A percentile compares a stretch with the other conserved stretches of the same genome.
These are phyloP conservation scores for Xylariales sp. DNA, from an alignment of 2,329 filamentous ascomycete species.

Conservation along the genomic window DNA sequence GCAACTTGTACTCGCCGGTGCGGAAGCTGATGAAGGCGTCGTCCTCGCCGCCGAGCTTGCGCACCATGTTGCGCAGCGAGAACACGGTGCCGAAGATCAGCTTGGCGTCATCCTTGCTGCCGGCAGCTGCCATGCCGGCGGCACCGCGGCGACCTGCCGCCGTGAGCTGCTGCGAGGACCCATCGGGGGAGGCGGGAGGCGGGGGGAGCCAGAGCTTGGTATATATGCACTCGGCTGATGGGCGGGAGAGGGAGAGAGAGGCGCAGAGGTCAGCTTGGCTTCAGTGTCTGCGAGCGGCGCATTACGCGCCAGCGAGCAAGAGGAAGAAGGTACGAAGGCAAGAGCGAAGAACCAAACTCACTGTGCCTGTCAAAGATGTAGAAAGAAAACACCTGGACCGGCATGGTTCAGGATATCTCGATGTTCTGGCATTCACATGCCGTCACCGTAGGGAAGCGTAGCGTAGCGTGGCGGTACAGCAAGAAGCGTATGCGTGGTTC, in stretches of 20 bases:
- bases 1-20: conserved; percentile 93
- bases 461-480: too few relatives aligned
- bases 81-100: conserved; percentile 97
- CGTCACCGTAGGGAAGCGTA: too few relatives aligned
- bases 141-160: conserved; percentile 19
- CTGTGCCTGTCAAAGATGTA: conserved; percentile 99
- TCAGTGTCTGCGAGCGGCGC: too few relatives aligned
- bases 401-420: conserved; percentile 55
- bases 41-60: conserved; percentile 89
- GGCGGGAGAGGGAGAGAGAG: conserved; percentile 10
- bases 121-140: conserved; percentile 18
- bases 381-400: conserved; percentile 77
- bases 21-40: conserved; percentile 94
- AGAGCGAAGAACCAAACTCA: conserved; percentile 37
- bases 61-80: conserved; percentile 92
- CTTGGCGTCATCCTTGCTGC: conserved; percentile 78
- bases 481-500: too few relatives aligned
- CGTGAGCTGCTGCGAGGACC: background rate
- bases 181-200: background rate
- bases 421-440: conserved; percentile 8
- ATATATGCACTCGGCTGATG: conserved; percentile 93
- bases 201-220: conserved; percentile 71
- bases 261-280: background rate
- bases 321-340: background rate
- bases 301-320: too few relatives aligned